These are phyloP conservation scores for Arctium lappa DNA, from an alignment of 129 eudicot species.

Conservation along the genomic window DNA sequence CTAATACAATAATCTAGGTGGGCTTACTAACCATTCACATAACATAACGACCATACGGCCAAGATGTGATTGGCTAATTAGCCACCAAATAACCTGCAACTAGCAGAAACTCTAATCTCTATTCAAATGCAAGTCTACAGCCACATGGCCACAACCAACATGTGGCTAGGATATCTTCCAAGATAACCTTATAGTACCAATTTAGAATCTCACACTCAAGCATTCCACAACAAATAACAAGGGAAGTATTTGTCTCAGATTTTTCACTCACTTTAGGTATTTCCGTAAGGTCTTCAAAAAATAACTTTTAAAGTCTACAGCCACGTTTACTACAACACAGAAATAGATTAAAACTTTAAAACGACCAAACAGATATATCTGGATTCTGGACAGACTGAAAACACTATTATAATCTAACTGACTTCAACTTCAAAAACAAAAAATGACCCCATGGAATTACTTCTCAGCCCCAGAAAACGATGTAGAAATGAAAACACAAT, in stretches of 20 bases:
- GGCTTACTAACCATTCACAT: slow-evolving; percentile 32
- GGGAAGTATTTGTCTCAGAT: not conserved
- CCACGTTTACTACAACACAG: not conserved
- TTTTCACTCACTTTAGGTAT: not conserved
- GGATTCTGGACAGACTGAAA: not conserved
- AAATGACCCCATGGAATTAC: not conserved
- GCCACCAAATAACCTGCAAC: slow-evolving; percentile 12
- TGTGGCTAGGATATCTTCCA: not conserved
- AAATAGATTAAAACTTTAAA: not conserved
- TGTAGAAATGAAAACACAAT: not conserved
- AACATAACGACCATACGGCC: slow-evolving; percentile 5
- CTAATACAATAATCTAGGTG: slow-evolving; percentile 17
- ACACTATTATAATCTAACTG: not conserved
- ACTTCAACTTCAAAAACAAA: not conserved
- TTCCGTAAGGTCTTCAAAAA: not conserved
- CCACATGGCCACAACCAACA: not conserved
- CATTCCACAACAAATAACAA: not conserved
- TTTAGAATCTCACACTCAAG: not conserved
- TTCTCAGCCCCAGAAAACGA: not conserved
- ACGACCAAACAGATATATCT: not conserved
- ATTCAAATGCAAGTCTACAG: not conserved
- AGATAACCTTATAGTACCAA: not conserved
- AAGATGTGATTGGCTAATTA: slow-evolving; percentile 26
- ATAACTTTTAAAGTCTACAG: not conserved
- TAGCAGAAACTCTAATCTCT: not conserved